Conservation (phyloP, 2,329 filamentous ascomycete species). For the Leptoxyphium fumago region DNA sequence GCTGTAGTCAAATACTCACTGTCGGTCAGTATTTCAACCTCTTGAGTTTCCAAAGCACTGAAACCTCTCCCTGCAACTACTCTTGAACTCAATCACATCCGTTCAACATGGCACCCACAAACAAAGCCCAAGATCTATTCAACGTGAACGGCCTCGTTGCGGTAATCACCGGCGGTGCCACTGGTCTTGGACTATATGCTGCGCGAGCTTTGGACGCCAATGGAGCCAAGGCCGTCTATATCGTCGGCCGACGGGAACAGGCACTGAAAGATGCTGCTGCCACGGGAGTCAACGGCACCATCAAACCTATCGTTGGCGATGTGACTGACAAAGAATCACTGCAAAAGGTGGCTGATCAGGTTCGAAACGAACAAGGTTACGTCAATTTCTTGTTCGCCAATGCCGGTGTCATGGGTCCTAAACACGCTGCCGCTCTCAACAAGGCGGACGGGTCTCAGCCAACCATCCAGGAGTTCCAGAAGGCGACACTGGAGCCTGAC, state of each 20-base stretch:
- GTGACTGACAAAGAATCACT: slow-evolving; percentile 29
- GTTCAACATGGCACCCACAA: background rate
- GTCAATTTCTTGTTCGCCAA: slow-evolving; percentile 24
- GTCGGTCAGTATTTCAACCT: too few species aligned
- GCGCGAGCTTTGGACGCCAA: slow-evolving; percentile 29
- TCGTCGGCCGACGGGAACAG: slow-evolving; percentile 35
- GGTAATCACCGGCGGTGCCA: slow-evolving; percentile 40
- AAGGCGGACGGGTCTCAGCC: slow-evolving; percentile 5
- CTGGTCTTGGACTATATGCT: slow-evolving; percentile 33
- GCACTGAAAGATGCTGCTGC: slow-evolving; percentile 30
- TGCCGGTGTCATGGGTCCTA: slow-evolving; percentile 18
- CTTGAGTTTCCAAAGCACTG: too few species aligned
- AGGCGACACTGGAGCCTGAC: slow-evolving; percentile 8
- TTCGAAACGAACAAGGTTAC: slow-evolving; percentile 23
- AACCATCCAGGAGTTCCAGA: slow-evolving; percentile 11
- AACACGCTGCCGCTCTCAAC: slow-evolving; percentile 5
- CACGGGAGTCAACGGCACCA: slow-evolving; percentile 21
- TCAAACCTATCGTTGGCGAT: slow-evolving; percentile 31
- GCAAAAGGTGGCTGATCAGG: slow-evolving; percentile 23
- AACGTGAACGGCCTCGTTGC: slow-evolving; percentile 37
- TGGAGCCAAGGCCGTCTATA: slow-evolving; percentile 38
- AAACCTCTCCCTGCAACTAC: too few species aligned
- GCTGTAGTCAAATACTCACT: too few species aligned
- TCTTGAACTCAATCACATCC: too few species aligned
- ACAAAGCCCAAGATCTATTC: slow-evolving; percentile 20